phyloP scores from a whole-genome alignment of 257 asterid genomes.

The Primulina eburnea region DNA sequence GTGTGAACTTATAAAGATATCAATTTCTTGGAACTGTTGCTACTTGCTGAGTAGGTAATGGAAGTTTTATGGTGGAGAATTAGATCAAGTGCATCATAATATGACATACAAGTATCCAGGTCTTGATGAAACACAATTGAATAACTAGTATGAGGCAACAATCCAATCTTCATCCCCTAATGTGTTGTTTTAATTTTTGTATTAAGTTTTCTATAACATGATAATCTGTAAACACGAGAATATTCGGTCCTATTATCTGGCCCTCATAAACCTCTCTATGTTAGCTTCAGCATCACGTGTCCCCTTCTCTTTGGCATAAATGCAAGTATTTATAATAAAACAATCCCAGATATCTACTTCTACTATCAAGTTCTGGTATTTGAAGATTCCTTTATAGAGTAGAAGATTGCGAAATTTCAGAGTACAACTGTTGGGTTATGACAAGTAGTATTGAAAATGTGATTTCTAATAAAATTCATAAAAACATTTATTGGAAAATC shows the following conservation, averaged over 20 bases:
- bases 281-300: neutral
- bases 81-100: neutral
- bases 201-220: neutral
- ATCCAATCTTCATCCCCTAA: neutral
- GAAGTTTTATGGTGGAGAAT: constrained; percentile 2
- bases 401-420: neutral
- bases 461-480: neutral
- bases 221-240: neutral
- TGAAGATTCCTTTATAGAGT: neutral
- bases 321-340: neutral
- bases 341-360: neutral
- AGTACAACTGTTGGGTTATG: neutral
- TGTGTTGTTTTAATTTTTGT: no score
- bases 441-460: neutral
- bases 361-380: neutral
- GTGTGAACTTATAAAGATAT: neutral
- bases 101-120: neutral
- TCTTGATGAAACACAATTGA: constrained; percentile 9
- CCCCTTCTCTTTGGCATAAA: neutral
- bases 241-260: no score
- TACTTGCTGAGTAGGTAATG: neutral
- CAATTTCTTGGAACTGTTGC: neutral
- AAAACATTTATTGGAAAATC: neutral
- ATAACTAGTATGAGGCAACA: neutral
- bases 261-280: neutral